Conservation (phyloP, 2,329 filamentous ascomycete species). For the Aspergillus nomiae region DNA sequence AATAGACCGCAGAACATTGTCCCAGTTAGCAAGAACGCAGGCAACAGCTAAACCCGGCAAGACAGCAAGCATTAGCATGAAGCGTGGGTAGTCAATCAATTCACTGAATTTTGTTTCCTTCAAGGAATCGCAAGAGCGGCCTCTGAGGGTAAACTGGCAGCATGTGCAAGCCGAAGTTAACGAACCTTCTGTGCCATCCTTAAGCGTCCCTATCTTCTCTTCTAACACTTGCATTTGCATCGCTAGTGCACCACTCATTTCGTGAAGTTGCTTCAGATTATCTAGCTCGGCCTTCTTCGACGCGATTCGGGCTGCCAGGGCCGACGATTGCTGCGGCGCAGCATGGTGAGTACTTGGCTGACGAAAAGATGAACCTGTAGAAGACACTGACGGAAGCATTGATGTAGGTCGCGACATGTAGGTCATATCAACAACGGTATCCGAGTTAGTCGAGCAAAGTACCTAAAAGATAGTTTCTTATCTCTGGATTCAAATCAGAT, state of each 20-base stretch:
- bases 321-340: conserved; percentile 54
- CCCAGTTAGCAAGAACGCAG: conserved; percentile 68
- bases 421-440: conserved; percentile 29
- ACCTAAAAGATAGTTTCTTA: background rate
- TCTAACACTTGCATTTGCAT: conserved; percentile 65
- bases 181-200: conserved; percentile 63
- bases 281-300: conserved; percentile 66
- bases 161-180: background rate
- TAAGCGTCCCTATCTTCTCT: conserved; percentile 61
- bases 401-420: conserved; percentile 39
- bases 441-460: background rate
- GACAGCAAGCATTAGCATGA: background rate
- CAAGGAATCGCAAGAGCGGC: background rate
- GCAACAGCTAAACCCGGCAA: conserved; percentile 56
- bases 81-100: background rate
- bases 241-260: conserved; percentile 62
- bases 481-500: background rate
- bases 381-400: conserved; percentile 30
- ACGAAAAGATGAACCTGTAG: conserved; percentile 31
- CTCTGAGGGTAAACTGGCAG: background rate
- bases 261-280: conserved; percentile 62
- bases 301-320: conserved; percentile 62
- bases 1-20: conserved; percentile 65
- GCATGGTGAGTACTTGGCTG: conserved; percentile 32
- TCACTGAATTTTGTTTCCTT: background rate